Conservation (phyloP, 306 rosid genomes). For the barrel medic (Medicago truncatula) region DNA sequence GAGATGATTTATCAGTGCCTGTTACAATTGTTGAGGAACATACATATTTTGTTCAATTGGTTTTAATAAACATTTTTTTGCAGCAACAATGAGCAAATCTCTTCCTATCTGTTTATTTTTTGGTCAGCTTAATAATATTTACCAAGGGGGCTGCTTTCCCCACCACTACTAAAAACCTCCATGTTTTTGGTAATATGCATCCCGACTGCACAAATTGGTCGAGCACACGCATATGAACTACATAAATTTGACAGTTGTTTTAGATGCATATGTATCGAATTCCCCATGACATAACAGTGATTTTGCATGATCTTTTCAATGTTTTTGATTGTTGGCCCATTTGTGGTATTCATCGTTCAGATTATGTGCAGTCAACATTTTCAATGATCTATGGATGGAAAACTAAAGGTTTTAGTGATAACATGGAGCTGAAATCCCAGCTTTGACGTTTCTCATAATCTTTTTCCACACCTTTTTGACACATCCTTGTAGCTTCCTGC, state of each 20-base stretch:
- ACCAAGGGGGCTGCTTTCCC: no score
- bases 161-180: no score
- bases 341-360: neutral
- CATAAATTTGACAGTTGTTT: neutral
- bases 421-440: neutral
- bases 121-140: no score
- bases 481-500: neutral
- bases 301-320: neutral
- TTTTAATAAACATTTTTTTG: no score
- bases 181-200: neutral
- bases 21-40: no score
- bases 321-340: neutral
- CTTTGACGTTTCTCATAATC: constrained; percentile 23
- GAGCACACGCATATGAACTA: neutral
- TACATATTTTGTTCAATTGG: no score
- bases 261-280: no score
- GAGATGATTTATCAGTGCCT: no score
- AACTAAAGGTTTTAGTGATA: neutral
- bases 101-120: no score
- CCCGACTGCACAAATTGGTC: neutral
- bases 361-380: neutral
- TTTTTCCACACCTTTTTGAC: constrained; percentile 1
- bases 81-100: no score
- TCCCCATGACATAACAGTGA: neutral
- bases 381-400: no score